Evolutionary conservation across 129 eudicot genomes (phyloP).

Genomic region (Scalesia atractyloides): DNA sequence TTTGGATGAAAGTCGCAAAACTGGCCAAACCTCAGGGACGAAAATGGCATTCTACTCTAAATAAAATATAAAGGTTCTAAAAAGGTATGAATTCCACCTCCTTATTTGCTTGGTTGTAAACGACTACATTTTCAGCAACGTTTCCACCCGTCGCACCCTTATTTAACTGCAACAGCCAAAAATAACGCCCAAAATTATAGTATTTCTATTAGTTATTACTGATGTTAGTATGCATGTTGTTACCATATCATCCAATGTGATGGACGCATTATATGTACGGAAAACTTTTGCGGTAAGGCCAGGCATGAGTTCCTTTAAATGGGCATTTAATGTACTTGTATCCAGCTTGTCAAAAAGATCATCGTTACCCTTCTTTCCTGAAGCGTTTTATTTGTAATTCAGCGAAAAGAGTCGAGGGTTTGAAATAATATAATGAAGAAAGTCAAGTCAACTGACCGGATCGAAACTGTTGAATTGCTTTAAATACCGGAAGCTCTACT

Average conservation of each 20-base stretch:
- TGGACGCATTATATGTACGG: conserved; percentile 98
- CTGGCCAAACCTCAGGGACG: too few species aligned
- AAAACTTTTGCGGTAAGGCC: conserved; percentile 98
- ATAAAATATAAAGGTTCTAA: conserved; percentile 8
- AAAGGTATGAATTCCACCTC: conserved; percentile 50
- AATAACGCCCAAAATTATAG: background rate
- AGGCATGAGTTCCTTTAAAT: conserved; percentile 95
- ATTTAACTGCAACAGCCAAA: conserved; percentile 52
- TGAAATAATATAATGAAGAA: background rate
- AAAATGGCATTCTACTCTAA: too few species aligned
- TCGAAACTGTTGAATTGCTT: conserved; percentile 88
- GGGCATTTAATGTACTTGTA: conserved; percentile 89
- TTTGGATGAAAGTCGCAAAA: too few species aligned
- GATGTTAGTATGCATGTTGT: conserved; percentile 19
- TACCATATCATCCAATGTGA: conserved; percentile 97
- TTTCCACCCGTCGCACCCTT: conserved; percentile 63
- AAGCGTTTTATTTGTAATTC: background rate
- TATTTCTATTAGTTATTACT: background rate
- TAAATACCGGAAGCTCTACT: conserved; percentile 77
- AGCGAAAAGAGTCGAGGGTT: background rate
- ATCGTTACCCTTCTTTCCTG: conserved; percentile 78
- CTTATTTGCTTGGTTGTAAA: conserved; percentile 87
- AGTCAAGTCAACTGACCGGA: conserved; percentile 50
- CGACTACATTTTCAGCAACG: conserved; percentile 66
- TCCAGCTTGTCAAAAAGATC: conserved; percentile 92